These are phyloP conservation scores for Pinus taeda DNA, from an alignment of 75 land plant genomes.

Conservation along the genomic window DNA sequence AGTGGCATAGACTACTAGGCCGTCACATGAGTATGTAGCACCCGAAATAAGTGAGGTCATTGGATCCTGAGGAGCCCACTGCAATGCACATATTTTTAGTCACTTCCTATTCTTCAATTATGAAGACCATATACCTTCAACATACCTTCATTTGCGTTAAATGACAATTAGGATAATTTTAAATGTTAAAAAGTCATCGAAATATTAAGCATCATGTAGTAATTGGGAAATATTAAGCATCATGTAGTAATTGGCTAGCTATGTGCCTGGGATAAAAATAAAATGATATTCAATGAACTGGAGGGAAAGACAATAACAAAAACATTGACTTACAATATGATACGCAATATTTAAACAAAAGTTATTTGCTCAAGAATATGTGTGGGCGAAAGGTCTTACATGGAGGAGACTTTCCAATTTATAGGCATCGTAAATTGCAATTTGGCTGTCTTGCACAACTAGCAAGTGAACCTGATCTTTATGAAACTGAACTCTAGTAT, in stretches of 20 bases:
- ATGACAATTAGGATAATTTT: neutral
- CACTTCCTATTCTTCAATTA: neutral
- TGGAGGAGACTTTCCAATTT: conserved; percentile 46
- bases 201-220: neutral
- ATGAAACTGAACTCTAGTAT: conserved; percentile 57
- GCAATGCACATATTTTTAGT: neutral
- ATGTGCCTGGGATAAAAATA: too few species aligned
- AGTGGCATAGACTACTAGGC: conserved; percentile 49
- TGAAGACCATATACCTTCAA: too few species aligned
- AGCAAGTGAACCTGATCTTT: conserved; percentile 47
- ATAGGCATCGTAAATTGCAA: conserved; percentile 49
- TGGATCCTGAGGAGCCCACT: conserved; percentile 56
- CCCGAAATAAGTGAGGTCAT: conserved; percentile 53
- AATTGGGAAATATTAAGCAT: too few species aligned
- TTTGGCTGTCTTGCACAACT: conserved; percentile 48
- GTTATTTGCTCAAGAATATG: neutral
- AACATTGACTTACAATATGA: too few species aligned
- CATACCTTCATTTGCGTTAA: too few species aligned
- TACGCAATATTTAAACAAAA: neutral
- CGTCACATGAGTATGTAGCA: conserved; percentile 65
- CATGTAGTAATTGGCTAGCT: too few species aligned
- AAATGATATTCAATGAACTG: too few species aligned
- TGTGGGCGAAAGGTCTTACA: too few species aligned
- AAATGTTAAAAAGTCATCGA: neutral
- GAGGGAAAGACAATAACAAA: too few species aligned